Conservation (phyloP, 768 basidiomycete genomes). For the Lactarius quietus region DNA sequence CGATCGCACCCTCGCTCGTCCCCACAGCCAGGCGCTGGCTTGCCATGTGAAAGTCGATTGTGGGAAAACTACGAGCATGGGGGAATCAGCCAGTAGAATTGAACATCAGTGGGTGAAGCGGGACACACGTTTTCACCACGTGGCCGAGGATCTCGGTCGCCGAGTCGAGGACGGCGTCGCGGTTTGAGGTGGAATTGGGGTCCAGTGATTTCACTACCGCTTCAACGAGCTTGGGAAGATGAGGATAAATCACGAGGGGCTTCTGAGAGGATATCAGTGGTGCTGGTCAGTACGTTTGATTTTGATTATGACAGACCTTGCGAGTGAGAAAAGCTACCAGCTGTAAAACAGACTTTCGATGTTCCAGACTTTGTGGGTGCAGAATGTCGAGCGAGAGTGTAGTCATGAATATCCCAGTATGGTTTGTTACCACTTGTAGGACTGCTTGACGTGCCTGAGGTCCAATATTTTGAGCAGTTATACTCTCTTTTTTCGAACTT, state of each 20-base stretch:
- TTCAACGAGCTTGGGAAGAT: conserved; percentile 82
- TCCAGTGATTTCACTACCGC: conserved; percentile 96
- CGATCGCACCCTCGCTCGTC: conserved; percentile 88
- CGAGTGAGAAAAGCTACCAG: conserved; percentile 90
- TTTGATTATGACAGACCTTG: conserved; percentile 48
- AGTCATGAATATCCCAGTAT: conserved; percentile 91
- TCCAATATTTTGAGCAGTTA: conserved; percentile 62
- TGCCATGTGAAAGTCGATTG: conserved; percentile 87
- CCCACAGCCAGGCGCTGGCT: conserved; percentile 91
- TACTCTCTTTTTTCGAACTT: conserved; percentile 62
- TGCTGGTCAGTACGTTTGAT: not conserved
- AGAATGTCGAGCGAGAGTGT: conserved; percentile 89
- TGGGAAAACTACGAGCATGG: conserved; percentile 62
- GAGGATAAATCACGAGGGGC: conserved; percentile 79
- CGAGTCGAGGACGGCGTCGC: conserved; percentile 83
- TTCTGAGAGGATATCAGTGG: conserved; percentile 44
- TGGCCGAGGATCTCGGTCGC: conserved; percentile 94
- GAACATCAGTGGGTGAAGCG: not conserved
- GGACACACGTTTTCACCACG: conserved; percentile 83
- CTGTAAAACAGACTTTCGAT: conserved; percentile 87
- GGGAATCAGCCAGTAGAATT: not conserved
- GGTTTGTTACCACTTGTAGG: conserved; percentile 74
- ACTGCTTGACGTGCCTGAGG: conserved; percentile 81
- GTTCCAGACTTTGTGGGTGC: conserved; percentile 65
- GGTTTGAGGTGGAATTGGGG: conserved; percentile 71